Conservation (phyloP, 805 yeast genomes). For the Ogataea kodamae region DNA sequence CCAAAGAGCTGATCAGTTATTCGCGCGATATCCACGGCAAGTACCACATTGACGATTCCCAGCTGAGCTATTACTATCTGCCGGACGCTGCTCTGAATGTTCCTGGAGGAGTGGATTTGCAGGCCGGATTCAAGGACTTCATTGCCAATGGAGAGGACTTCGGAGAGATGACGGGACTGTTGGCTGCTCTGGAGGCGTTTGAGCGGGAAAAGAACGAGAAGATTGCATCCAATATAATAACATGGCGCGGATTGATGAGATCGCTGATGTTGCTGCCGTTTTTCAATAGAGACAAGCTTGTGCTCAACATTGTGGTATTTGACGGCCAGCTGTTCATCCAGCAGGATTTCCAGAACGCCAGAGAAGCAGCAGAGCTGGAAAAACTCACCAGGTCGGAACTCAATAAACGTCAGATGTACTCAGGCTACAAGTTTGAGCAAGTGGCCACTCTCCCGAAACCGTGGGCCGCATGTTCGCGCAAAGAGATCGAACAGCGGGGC, state of each 20-base stretch:
- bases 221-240: slow-evolving; percentile 61
- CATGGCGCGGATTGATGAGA: slow-evolving; percentile 85
- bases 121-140: slow-evolving; percentile 61
- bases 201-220: slow-evolving; percentile 50
- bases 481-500: slow-evolving; percentile 62
- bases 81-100: slow-evolving; percentile 65
- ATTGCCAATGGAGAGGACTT: slow-evolving; percentile 49
- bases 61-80: slow-evolving; percentile 70
- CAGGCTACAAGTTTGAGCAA: slow-evolving; percentile 85
- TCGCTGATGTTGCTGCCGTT: slow-evolving; percentile 67
- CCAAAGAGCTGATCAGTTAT: slow-evolving; percentile 72
- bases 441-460: slow-evolving; percentile 73
- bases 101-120: slow-evolving; percentile 54
- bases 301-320: slow-evolving; percentile 59
- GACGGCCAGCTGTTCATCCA: slow-evolving; percentile 75
- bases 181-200: slow-evolving; percentile 50
- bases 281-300: slow-evolving; percentile 51
- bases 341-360: slow-evolving; percentile 33
- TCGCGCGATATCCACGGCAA: slow-evolving; percentile 54
- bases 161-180: slow-evolving; percentile 53
- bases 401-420: slow-evolving; percentile 43
- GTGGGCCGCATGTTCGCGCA: slow-evolving; percentile 64
- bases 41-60: slow-evolving; percentile 47
- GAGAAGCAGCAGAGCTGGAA: slow-evolving; percentile 30
- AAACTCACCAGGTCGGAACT: slow-evolving; percentile 33